phyloP scores from a whole-genome alignment of 176 grass and related monocot genomes.

The Aegilops sharonensis region DNA sequence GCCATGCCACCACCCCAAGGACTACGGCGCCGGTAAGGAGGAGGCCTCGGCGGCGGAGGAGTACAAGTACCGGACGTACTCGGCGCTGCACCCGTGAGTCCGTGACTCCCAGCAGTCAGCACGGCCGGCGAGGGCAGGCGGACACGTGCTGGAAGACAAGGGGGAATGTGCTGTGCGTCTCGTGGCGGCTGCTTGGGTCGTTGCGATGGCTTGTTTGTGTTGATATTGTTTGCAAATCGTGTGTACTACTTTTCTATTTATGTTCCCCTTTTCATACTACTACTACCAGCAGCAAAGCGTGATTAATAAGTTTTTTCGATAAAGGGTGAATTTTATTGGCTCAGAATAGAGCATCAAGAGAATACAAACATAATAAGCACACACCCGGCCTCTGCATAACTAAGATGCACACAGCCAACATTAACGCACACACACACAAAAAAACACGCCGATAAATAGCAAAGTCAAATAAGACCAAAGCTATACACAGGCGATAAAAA shows the following conservation, averaged over 20 bases:
- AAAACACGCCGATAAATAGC: too few relatives aligned
- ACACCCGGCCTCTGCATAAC: too few relatives aligned
- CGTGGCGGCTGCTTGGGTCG: conserved; percentile 29
- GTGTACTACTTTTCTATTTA: not conserved
- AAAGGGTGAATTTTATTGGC: too few relatives aligned
- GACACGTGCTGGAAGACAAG: not conserved
- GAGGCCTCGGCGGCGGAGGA: conserved; percentile 9
- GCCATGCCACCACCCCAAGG: conserved; percentile 37
- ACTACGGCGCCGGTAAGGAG: not conserved
- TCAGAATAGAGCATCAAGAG: too few relatives aligned
- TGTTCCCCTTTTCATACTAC: not conserved
- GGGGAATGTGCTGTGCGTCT: conserved; percentile 2
- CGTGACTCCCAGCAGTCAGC: not conserved
- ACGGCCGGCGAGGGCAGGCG: not conserved
- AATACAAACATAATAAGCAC: too few relatives aligned
- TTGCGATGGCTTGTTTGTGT: conserved; percentile 13
- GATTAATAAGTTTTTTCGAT: too few relatives aligned
- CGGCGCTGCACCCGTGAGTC: conserved; percentile 43
- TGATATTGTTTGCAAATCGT: not conserved
- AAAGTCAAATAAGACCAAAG: too few relatives aligned
- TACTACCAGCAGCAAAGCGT: too few relatives aligned
- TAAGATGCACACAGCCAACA: too few relatives aligned
- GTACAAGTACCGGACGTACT: conserved; percentile 40
- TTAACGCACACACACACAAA: too few relatives aligned
- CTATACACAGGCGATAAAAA: too few relatives aligned